Evolutionary conservation across 2,329 filamentous ascomycete genomes (phyloP).

Genomic region (Apiospora arundinis): DNA sequence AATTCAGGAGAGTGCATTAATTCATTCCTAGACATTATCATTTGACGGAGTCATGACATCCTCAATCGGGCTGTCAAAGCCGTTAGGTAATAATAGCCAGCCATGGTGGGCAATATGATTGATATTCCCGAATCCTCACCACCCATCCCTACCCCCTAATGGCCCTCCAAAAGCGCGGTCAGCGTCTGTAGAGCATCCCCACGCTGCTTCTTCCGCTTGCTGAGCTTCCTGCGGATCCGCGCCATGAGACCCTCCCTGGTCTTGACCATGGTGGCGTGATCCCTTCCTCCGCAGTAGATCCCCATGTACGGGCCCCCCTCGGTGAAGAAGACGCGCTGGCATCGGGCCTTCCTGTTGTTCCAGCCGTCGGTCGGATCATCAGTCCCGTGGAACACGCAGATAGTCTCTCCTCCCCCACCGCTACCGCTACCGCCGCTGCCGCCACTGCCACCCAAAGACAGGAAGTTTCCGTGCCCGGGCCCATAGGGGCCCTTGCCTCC

Average conservation of each 20-base stretch:
- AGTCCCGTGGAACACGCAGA: conserved; percentile 41
- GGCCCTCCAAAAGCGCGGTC: conserved; percentile 16
- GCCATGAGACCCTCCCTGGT: conserved; percentile 8
- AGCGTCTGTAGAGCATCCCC: background rate
- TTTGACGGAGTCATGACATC: background rate
- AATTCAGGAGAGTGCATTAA: background rate
- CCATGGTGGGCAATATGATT: background rate
- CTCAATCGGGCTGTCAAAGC: background rate
- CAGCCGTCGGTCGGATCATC: conserved; percentile 38
- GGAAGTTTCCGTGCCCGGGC: conserved; percentile 40
- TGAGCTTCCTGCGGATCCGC: conserved; percentile 17
- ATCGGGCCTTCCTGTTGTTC: conserved; percentile 37
- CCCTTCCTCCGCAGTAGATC: conserved; percentile 11
- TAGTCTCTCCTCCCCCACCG: conserved; percentile 28
- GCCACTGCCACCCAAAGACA: conserved; percentile 23
- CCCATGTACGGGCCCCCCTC: conserved; percentile 35
- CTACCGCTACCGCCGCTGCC: background rate
- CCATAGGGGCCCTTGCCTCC: conserved; percentile 34
- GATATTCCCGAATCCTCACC: background rate
- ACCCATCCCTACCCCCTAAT: background rate
- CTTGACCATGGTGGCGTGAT: conserved; percentile 4
- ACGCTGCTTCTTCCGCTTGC: conserved; percentile 16
- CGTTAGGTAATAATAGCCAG: background rate
- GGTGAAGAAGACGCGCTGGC: conserved; percentile 38
- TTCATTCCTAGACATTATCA: conserved; percentile 11